These are phyloP conservation scores for Penicillium sp. DNA, from an alignment of 2,329 filamentous ascomycete species.

Conservation along the genomic window DNA sequence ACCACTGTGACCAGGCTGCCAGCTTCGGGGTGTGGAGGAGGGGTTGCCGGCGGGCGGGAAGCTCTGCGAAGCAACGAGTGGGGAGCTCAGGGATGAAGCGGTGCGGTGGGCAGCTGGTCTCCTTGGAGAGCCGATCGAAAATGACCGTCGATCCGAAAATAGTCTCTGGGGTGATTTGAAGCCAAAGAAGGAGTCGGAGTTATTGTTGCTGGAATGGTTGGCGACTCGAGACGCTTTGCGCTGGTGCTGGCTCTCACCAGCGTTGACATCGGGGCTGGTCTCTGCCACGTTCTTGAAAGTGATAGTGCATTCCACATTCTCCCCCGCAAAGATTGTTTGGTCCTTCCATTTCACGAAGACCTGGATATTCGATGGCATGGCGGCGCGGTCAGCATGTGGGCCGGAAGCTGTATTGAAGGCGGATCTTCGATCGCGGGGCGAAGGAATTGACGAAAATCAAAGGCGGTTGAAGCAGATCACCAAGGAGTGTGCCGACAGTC, in stretches of 20 bases:
- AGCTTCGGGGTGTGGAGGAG: slow-evolving; percentile 34
- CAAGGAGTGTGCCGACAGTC: slow-evolving; percentile 19
- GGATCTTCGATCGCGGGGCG: slow-evolving; percentile 1
- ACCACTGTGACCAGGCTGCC: slow-evolving; percentile 58
- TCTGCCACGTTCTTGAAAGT: slow-evolving; percentile 85
- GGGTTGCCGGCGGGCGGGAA: slow-evolving; percentile 38
- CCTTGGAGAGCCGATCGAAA: slow-evolving; percentile 34
- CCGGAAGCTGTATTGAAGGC: slow-evolving; percentile 15
- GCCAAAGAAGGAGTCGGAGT: slow-evolving; percentile 41
- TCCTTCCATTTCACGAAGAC: slow-evolving; percentile 96
- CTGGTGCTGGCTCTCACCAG: slow-evolving; percentile 34
- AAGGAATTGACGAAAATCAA: background rate
- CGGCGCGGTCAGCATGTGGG: slow-evolving; percentile 37
- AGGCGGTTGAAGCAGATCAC: slow-evolving; percentile 5
- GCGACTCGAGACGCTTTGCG: slow-evolving; percentile 39
- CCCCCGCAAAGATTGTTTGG: slow-evolving; percentile 91
- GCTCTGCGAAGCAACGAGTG: slow-evolving; percentile 41
- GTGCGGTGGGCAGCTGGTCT: slow-evolving; percentile 37
- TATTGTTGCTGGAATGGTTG: slow-evolving; percentile 31
- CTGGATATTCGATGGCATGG: slow-evolving; percentile 73
- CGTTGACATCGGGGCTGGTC: slow-evolving; percentile 33
- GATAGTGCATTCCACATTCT: slow-evolving; percentile 92
- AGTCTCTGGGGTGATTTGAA: slow-evolving; percentile 39
- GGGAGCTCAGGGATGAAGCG: slow-evolving; percentile 43
- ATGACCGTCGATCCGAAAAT: slow-evolving; percentile 40